These are phyloP conservation scores for Epichloe festucae DNA, from an alignment of 2,329 filamentous ascomycete species.

Conservation along the genomic window DNA sequence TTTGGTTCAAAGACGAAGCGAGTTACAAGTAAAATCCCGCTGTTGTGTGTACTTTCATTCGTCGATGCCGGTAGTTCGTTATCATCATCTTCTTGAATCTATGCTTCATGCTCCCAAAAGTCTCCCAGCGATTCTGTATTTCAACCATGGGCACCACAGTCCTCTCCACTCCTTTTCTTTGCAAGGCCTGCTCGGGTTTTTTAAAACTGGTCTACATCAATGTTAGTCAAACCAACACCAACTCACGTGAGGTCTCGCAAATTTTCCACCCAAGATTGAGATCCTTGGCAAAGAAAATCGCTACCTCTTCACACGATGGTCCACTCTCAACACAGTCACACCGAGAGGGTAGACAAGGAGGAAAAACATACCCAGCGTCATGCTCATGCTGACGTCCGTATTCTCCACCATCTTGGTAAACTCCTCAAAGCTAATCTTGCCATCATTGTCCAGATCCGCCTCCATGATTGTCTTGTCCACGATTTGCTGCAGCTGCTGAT, in stretches of 20 bases:
- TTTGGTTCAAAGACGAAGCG: too few species aligned
- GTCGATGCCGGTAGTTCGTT: conserved; percentile 11
- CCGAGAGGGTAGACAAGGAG: neutral
- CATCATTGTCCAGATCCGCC: conserved; percentile 87
- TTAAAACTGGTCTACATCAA: neutral
- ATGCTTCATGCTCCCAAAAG: conserved; percentile 5
- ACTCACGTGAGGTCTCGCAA: too few species aligned
- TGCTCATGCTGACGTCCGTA: conserved; percentile 66
- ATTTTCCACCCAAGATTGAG: too few species aligned
- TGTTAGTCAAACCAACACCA: neutral
- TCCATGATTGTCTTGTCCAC: conserved; percentile 99
- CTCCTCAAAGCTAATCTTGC: conserved; percentile 98
- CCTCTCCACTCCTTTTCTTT: neutral
- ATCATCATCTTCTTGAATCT: conserved; percentile 14
- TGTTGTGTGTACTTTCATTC: neutral
- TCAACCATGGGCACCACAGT: neutral
- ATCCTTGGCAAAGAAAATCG: neutral
- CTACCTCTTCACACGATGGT: too few species aligned
- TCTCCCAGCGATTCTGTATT: conserved; percentile 8
- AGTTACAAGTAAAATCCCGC: too few species aligned
- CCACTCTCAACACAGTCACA: too few species aligned
- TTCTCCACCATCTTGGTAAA: conserved; percentile 98
- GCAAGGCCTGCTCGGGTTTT: neutral
- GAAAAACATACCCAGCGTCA: conserved; percentile 51
- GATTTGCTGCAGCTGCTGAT: conserved; percentile 97